Evolutionary conservation across 2,329 filamentous ascomycete species (phyloP), one percentile per base, ranked within the genome.

Genomic region (Aspergillus niger): DNA sequence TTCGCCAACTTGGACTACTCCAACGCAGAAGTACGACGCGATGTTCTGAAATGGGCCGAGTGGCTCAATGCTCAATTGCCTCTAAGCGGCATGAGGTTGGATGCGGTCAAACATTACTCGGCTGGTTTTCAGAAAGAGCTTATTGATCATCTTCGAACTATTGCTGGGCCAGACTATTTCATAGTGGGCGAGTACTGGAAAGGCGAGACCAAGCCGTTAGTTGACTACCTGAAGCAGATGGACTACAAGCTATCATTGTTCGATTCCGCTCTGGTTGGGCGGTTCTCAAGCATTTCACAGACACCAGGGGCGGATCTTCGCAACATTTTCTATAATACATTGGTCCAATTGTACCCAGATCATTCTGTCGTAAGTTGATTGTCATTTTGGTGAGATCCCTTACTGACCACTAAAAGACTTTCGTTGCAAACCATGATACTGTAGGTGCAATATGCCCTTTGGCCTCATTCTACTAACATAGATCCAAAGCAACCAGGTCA

Each of bases 71-170:
- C 83, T 7, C 79, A 88, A 60, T 71, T 90, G 0, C 83, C 84
- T 0, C 77, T 91, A 8, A 80, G 83, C 63, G 89, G 89, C 1
- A 87, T 91, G 72, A 82, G 89, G 17, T 82, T 91, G 54, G 89
- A 92, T 71, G 89, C 89, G 13, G 86, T 87, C 32, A 89, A 91
- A 74, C 89, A 92, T 74, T 90, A 88, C 74, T 88, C 85, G 32
- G 83, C 84, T 61, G 79, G 81, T n/a, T 91, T 91, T 68, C 82
- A 88, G 30, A 82, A 81, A 43, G 81, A 86, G 15, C 90, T 90
- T 75, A 83, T 91, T 54, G 76, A 78, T 6, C 77, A 83, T 51
- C 74, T 90, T 61, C 83, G 84, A 69, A 77, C 79, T 43, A 75
- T 73, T 0, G 77, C 80, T 36, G 83, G 83, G 2, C 75, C 80